A percentile compares a stretch with the other conserved stretches of the same genome.
These are phyloP conservation scores for Arachis stenosperma DNA, from an alignment of 306 rosid genomes.

Conservation along the genomic window DNA sequence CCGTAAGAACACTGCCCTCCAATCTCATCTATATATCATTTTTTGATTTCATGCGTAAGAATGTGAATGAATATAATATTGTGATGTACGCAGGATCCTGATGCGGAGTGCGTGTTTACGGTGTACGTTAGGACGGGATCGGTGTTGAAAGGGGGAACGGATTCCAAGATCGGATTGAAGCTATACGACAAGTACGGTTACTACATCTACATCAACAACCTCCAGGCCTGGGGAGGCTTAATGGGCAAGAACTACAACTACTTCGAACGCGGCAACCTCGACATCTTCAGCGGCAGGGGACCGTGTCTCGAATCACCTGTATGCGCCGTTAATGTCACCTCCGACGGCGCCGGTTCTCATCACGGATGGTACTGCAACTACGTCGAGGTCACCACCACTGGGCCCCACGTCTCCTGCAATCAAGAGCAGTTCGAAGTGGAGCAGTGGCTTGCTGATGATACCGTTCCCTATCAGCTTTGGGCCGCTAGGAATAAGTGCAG, in stretches of 20 bases:
- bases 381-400: slow-evolving; percentile 73
- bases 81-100: slow-evolving; percentile 50
- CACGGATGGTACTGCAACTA: slow-evolving; percentile 96
- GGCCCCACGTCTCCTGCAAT: slow-evolving; percentile 53
- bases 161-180: slow-evolving; percentile 54
- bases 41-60: too few relatives aligned
- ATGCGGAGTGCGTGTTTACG: slow-evolving; percentile 69
- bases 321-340: slow-evolving; percentile 76
- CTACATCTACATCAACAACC: slow-evolving; percentile 54
- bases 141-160: slow-evolving; percentile 74
- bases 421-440: slow-evolving; percentile 63
- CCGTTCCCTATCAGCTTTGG: slow-evolving; percentile 68
- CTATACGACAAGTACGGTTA: slow-evolving; percentile 62
- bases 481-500: slow-evolving; percentile 54
- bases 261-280: slow-evolving; percentile 89
- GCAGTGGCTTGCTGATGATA: slow-evolving; percentile 84
- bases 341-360: slow-evolving; percentile 72
- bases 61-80: too few relatives aligned
- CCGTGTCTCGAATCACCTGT: slow-evolving; percentile 65
- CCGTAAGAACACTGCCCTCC: slow-evolving; percentile 38
- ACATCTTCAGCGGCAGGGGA: slow-evolving; percentile 79
- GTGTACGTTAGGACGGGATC: slow-evolving; percentile 73
- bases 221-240: slow-evolving; percentile 77
- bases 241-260: slow-evolving; percentile 69
- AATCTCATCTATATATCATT: too few relatives aligned